Percentiles rank a stretch among this genome's conserved stretches.
Conservation (phyloP, 495 filamentous ascomycete genomes). For the Echria macrotheca region DNA sequence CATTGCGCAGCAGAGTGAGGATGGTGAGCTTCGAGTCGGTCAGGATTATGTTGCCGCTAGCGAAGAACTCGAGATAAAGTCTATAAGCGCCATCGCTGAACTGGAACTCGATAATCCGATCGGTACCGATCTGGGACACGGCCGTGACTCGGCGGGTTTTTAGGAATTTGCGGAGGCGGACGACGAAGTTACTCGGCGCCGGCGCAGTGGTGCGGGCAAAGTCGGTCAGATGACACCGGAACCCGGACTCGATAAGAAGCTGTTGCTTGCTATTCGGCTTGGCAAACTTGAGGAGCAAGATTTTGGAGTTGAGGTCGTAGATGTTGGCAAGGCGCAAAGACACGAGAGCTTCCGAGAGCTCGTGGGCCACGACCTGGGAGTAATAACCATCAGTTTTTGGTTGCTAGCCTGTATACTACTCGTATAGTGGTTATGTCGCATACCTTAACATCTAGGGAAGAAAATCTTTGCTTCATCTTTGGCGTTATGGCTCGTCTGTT, state of each 20-base stretch:
- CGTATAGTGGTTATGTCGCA: no score
- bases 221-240: constrained; percentile 88
- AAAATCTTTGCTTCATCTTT: constrained; percentile 96
- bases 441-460: constrained; percentile 86
- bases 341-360: constrained; percentile 70
- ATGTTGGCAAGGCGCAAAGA: constrained; percentile 82
- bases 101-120: constrained; percentile 85
- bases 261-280: constrained; percentile 83
- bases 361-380: constrained; percentile 78
- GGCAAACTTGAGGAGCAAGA: constrained; percentile 88
- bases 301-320: constrained; percentile 90
- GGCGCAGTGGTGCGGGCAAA: constrained; percentile 81
- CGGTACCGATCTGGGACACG: constrained; percentile 81
- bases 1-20: constrained; percentile 72
- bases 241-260: constrained; percentile 87
- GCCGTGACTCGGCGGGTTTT: constrained; percentile 79
- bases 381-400: no score
- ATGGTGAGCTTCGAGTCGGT: constrained; percentile 77
- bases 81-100: constrained; percentile 88
- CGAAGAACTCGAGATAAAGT: constrained; percentile 92
- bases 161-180: constrained; percentile 76
- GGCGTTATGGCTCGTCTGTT: not conserved
- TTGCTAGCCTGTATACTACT: no score
- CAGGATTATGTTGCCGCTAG: constrained; percentile 83
- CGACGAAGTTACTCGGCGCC: constrained; percentile 76